Evolutionary conservation across 2,329 filamentous ascomycete species (phyloP), one percentile per base, ranked within the genome.

Genomic region (Neonectria neomacrospora): DNA sequence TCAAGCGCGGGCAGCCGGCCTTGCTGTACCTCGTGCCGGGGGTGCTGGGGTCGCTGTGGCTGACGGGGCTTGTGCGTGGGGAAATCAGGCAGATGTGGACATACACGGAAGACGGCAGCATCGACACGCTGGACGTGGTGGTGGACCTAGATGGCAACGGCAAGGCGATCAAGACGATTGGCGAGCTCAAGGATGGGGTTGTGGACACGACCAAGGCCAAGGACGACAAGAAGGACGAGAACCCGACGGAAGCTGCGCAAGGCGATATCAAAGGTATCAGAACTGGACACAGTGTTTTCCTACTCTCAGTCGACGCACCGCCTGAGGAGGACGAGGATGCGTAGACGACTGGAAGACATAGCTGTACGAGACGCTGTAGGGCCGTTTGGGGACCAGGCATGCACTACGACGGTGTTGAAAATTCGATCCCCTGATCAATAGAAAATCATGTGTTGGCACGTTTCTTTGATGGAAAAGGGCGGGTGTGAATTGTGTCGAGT

Each of bases 1-100:
- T 89, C 73, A 85, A 90, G 50, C 93, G 93, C 66, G 93, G 92
- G 3, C 95, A 99, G 75, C 95, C 95, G 0, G 95, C 96, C 8
- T 83, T 99, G 32, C 81, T 99, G 14, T 98, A 98, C 75, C 87
- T 99, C 7, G 96, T 98, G 0, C 95, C 95, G 0, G 90, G 92
- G 0, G 93, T 98, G 0, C 80, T 97, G 5, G 83, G 86, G 1
- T 86, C 90, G 1, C 75, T 96, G 1, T 96, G 93, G 91, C 77
- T 88, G 3, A 96, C 91, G 2, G 95, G 91, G 0, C 70, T 89
- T 5, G 75, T 85, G 18, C 87, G 89, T 11, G 91, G 93, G 2
- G 94, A 98, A 73, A 67, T 95, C 2, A 82, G 81, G 54, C 78
- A 89, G 44, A 90, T 98, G 87, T 96, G 92, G 91, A 82, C 82